Evolutionary conservation across 805 yeast species (phyloP), one percentile per base, ranked within the genome.

Genomic region (Sugiyamaella marilandica): DNA sequence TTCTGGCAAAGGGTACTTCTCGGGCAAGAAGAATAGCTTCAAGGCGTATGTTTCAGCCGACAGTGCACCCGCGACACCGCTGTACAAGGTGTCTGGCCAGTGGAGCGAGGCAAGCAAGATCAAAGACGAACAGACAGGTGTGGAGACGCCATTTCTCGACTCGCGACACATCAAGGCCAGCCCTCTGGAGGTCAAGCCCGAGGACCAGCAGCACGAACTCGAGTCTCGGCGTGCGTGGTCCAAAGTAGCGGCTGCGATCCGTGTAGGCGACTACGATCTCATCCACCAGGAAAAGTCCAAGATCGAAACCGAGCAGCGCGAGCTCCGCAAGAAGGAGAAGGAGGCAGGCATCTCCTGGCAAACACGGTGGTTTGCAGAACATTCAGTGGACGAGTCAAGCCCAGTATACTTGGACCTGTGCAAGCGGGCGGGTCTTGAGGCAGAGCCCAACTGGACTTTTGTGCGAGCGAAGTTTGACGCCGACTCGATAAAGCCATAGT

Each of bases 161-260:
- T 62, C 70, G n/a, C 54, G 60, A 34, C 58, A 70, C 41, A 66
- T 71, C 33, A 67, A 70, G 33, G 78, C 84, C 4, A 82, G 81
- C 56, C 80, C 76, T 44, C 73, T 91, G 51, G 59, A 59, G 14
- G 96, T 92, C 45, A 90, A 88, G 69, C 95, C 96, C 47, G 74
- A 87, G 50, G 89, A 81, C 60, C 75, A 86, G 58, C 98, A 94
- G 73, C 78, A 85, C 68, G 79, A 73, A 34, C 75, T 91, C 61
- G 99, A 92, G 72, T 77, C 88, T 53, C 84, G 97, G 72, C 81
- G 75, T 62, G 97, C 97, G 11, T 92, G 99, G 99, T 62, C 67
- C 49, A 79, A 83, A 59, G 98, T 94, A 24, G 96, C 97, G 0
- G 87, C 77, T 9, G 98, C 98, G 13, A 85, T 90, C 62, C 80